phyloP scores from a whole-genome alignment of 805 yeast genomes.

The Huiozyma sinensis region DNA sequence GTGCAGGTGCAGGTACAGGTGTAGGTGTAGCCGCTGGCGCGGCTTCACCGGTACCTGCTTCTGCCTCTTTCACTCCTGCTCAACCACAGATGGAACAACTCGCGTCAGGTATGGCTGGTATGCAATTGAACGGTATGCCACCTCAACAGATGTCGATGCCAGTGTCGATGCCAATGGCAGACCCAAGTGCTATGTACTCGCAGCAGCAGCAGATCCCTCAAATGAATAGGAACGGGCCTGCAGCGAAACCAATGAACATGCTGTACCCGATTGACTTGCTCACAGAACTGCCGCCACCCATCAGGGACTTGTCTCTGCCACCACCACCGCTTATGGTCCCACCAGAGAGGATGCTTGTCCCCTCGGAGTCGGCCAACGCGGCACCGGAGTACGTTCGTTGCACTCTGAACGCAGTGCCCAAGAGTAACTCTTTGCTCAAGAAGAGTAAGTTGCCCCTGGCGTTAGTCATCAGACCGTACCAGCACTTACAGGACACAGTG shows the following conservation, averaged over 20 bases:
- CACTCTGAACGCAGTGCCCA: constrained; percentile 85
- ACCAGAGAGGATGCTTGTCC: constrained; percentile 44
- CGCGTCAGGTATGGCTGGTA: constrained; percentile 23
- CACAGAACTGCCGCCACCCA: constrained; percentile 82
- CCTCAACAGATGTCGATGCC: background rate
- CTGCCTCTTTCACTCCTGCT: constrained; percentile 15
- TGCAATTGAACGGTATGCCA: constrained; percentile 26
- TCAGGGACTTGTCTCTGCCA: constrained; percentile 71
- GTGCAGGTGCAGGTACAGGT: background rate
- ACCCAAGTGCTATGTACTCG: constrained; percentile 12
- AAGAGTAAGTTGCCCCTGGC: constrained; percentile 91
- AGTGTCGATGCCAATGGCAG: constrained; percentile 9
- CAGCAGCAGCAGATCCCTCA: constrained; percentile 17
- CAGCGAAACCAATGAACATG: constrained; percentile 53
- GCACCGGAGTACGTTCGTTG: constrained; percentile 68
- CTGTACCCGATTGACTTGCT: constrained; percentile 79
- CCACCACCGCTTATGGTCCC: constrained; percentile 87
- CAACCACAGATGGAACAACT: constrained; percentile 26
- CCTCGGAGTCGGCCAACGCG: constrained; percentile 53
- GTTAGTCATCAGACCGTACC: constrained; percentile 79
- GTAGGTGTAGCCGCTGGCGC: background rate
- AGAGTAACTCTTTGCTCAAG: constrained; percentile 57
- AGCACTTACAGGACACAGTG: constrained; percentile 56
- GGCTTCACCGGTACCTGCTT: background rate
- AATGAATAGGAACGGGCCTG: background rate